These are phyloP conservation scores for Phytophthora colocasiae DNA, from an alignment of 352 stramenopile species.

Conservation along the genomic window DNA sequence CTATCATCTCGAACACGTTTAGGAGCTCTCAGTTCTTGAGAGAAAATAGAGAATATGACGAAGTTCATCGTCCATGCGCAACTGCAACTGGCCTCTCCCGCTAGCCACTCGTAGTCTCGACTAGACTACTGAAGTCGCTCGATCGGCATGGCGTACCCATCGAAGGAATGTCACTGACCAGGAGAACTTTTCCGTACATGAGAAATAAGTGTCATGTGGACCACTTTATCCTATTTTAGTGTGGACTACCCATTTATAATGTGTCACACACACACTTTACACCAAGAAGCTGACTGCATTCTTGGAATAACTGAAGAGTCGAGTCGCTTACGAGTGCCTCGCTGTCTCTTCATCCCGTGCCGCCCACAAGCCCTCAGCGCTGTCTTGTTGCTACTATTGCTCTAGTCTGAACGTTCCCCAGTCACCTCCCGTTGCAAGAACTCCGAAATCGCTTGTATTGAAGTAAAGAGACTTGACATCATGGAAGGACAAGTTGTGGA, in stretches of 20 bases:
- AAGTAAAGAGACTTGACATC: conserved; percentile 9
- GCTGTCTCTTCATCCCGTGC: conserved; percentile 1
- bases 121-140: no score
- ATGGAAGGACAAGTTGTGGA: conserved; percentile 91
- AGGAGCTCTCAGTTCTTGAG: no score
- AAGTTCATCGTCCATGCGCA: no score
- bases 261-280: neutral
- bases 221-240: neutral
- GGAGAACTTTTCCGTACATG: no score
- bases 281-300: conserved; percentile 15
- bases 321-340: conserved; percentile 11
- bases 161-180: no score
- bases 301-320: conserved; percentile 29
- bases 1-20: neutral
- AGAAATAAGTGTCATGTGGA: no score
- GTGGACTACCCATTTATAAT: neutral
- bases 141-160: no score
- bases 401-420: neutral
- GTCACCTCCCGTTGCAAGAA: conserved; percentile 1
- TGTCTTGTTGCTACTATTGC: neutral
- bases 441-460: conserved; percentile 8
- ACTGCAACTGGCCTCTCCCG: no score
- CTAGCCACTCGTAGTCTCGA: no score
- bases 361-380: neutral
- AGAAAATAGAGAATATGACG: no score